These are phyloP conservation scores for Backusella tuberculispora DNA, from an alignment of 192 early-diverging fungal genomes.

Conservation along the genomic window DNA sequence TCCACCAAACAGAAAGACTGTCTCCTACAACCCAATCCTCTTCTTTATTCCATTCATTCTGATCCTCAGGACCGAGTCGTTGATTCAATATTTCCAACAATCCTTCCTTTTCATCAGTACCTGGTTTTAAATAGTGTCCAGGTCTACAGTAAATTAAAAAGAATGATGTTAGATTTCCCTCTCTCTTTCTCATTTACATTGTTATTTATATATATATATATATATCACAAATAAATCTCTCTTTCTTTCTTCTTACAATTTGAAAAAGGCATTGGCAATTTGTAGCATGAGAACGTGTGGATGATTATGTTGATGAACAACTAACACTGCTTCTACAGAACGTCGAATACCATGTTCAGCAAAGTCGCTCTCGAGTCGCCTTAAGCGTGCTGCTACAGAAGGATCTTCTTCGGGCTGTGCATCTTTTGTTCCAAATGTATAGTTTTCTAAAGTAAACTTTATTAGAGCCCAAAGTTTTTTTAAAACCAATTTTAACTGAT, in stretches of 20 bases:
- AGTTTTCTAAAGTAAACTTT: conserved; percentile 44
- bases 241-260: conserved; percentile 51
- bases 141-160: conserved; percentile 50
- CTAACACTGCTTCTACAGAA: conserved; percentile 73
- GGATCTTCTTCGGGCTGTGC: conserved; percentile 72
- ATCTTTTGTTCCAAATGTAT: conserved; percentile 77
- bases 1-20: conserved; percentile 72
- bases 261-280: conserved; percentile 74
- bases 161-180: background rate
- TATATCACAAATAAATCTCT: background rate
- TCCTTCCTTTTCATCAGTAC: conserved; percentile 75
- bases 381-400: conserved; percentile 59
- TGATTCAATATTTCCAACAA: conserved; percentile 63
- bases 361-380: conserved; percentile 66
- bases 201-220: background rate
- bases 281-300: conserved; percentile 82
- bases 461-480: background rate
- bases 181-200: no score
- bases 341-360: conserved; percentile 64
- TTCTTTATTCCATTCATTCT: conserved; percentile 24
- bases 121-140: conserved; percentile 71
- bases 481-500: no score
- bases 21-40: conserved; percentile 76
- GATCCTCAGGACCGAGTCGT: conserved; percentile 51
- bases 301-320: conserved; percentile 80